phyloP scores from a whole-genome alignment of 2,329 filamentous ascomycete species.

The Elsinoe fawcettii region DNA sequence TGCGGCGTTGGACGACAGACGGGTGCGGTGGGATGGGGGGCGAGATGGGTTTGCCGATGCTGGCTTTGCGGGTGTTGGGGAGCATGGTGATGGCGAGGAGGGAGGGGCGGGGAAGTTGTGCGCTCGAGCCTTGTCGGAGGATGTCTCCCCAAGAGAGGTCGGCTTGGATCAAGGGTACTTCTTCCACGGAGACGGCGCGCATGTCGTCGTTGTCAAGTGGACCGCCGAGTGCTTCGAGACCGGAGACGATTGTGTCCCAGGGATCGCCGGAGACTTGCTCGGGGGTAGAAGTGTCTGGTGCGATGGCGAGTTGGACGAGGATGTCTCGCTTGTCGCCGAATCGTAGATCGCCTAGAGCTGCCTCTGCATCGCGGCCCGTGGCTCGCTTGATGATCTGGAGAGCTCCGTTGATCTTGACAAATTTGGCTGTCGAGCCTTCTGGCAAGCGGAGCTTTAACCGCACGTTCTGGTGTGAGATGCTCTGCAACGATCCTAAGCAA shows the following conservation, averaged over 20 bases:
- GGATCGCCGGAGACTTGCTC: slow-evolving; percentile 86
- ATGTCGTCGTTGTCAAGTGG: slow-evolving; percentile 79
- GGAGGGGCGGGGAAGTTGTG: slow-evolving; percentile 81
- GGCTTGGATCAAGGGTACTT: slow-evolving; percentile 89
- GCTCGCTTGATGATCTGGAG: slow-evolving; percentile 94
- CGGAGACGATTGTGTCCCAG: slow-evolving; percentile 96
- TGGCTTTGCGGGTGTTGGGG: slow-evolving; percentile 48
- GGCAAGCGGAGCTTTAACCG: slow-evolving; percentile 90
- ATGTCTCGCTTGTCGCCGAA: slow-evolving; percentile 96
- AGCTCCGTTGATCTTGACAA: slow-evolving; percentile 96
- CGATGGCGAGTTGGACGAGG: slow-evolving; percentile 85
- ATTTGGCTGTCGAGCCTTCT: slow-evolving; percentile 94
- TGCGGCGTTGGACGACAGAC: slow-evolving; percentile 87
- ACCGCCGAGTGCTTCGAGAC: slow-evolving; percentile 84
- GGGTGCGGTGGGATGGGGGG: slow-evolving; percentile 93
- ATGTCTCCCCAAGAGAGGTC: slow-evolving; percentile 92
- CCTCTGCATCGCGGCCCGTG: slow-evolving; percentile 88
- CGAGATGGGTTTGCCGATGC: slow-evolving; percentile 35
- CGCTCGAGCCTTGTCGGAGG: slow-evolving; percentile 74
- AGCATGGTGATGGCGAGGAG: slow-evolving; percentile 94
- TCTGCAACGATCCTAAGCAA: slow-evolving; percentile 84
- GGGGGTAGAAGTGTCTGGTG: slow-evolving; percentile 72
- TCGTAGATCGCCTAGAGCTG: slow-evolving; percentile 78
- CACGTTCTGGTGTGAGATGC: slow-evolving; percentile 94
- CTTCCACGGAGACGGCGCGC: slow-evolving; percentile 77